Conservation (phyloP, 441 rosid genomes). For the Erodium texanum region DNA sequence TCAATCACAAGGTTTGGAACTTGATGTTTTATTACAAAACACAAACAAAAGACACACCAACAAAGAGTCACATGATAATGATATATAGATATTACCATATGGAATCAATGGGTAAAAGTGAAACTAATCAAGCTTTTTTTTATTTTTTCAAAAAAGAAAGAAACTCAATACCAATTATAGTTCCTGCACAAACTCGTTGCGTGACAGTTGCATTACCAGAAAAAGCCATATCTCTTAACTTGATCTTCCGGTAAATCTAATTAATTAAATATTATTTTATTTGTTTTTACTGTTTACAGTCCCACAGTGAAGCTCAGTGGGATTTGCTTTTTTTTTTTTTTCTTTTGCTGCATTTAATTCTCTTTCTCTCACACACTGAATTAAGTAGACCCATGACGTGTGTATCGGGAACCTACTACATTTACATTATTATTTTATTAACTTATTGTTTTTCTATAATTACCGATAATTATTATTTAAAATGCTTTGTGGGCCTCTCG, state of each 20-base stretch:
- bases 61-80: no score
- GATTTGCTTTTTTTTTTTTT: no score
- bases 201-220: constrained; percentile 13
- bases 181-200: background rate
- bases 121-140: background rate
- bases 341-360: constrained; percentile 32
- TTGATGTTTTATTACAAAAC: background rate
- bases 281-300: background rate
- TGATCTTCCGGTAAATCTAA: constrained; percentile 16
- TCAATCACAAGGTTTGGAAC: background rate
- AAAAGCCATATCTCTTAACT: constrained; percentile 15
- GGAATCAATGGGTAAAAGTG: no score
- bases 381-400: constrained; percentile 30
- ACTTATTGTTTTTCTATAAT: background rate
- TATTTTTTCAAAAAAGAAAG: no score
- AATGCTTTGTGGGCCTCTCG: constrained; percentile 37
- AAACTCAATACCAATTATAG: background rate
- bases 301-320: constrained; percentile 26
- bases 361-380: constrained; percentile 11
- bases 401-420: constrained; percentile 29
- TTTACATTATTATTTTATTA: background rate
- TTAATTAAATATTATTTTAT: background rate
- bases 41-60: background rate
- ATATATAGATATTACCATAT: no score
- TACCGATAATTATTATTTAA: background rate